Percentiles rank a stretch among this genome's conserved stretches.
phyloP scores from a whole-genome alignment of 306 rosid species.

The Medicago arabica region DNA sequence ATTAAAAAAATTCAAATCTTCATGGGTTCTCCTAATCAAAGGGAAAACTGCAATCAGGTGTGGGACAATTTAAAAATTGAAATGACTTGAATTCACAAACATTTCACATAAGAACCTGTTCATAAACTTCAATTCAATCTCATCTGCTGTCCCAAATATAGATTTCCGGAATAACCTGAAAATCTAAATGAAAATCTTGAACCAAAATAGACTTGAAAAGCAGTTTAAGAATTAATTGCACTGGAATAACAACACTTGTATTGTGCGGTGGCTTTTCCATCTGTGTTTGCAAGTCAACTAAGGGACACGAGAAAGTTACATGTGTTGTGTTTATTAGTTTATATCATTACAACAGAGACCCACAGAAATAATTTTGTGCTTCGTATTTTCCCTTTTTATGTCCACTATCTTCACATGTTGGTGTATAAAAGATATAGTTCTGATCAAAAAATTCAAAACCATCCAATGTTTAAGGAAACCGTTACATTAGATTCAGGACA shows the following conservation, averaged over 20 bases:
- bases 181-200: slow-evolving; percentile 37
- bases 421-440: slow-evolving; percentile 3
- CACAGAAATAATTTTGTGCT: background rate
- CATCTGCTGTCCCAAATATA: slow-evolving; percentile 94
- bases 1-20: slow-evolving; percentile 79
- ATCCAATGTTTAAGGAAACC: slow-evolving; percentile 4
- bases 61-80: slow-evolving; percentile 28
- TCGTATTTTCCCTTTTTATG: background rate
- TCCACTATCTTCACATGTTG: background rate
- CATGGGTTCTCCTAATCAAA: slow-evolving; percentile 79
- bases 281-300: slow-evolving; percentile 24
- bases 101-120: slow-evolving; percentile 68
- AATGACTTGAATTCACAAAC: slow-evolving; percentile 32
- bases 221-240: slow-evolving; percentile 11
- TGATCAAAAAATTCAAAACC: background rate
- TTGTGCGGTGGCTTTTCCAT: slow-evolving; percentile 13
- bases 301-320: background rate
- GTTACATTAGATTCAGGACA: background rate
- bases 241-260: slow-evolving; percentile 33
- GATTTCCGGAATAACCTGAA: slow-evolving; percentile 90
- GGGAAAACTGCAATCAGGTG: slow-evolving; percentile 18
- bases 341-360: background rate
- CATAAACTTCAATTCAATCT: slow-evolving; percentile 93
- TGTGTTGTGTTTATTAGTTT: slow-evolving; percentile 10
- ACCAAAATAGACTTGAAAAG: slow-evolving; percentile 29